Base-by-base conservation (phyloP, 345 rosid species). In the Dovyalis caffra region DNA sequence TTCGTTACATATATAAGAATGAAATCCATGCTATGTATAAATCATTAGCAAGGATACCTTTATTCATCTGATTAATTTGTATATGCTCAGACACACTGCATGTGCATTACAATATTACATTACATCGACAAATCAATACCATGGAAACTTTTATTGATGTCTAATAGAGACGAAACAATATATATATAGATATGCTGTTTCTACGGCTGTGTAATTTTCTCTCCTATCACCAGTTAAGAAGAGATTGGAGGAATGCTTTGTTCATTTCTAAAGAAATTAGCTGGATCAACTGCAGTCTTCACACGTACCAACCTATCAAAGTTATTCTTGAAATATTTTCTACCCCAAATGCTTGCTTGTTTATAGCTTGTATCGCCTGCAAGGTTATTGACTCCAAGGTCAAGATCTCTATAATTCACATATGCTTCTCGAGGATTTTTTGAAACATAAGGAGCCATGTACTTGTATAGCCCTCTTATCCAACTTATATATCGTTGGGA, bases 371-470 rank as follows among this genome's bases (percentile, higher is more conserved):
- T 81, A 2, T 33, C 63, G 0, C 81, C 23, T 10, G 11, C 79
- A 0, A 20, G 37, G 1, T 77, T 75, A 37, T 85, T 85, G 33
- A 60, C 69, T 32, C 97, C 93, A 7, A 90, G 72, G 40, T 92
- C 94, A 51, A 91, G 75, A 80, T 90, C 93, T 38, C 94, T 88
- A 31, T 89, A 90, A 65, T 82, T 87, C 14, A 92, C 66, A 33
- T 78, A 92, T 20, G 93, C 87, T 14, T 77, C 81, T 31, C 93
- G 84, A 1, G 93, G 95, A 15, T 83, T 81, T 75, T 88, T 89
- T 5, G 95, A 87, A 73, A 88, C 96, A 6, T 74, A 85, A 0
- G 85, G 86, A 21, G 84, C 75, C 89, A 89, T 81, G 63, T 73
- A 76, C 4, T 18, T 47, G 60, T 87, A 84, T 0, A 88, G 74